These are phyloP conservation scores for Cucumis melo DNA, from an alignment of 306 rosid genomes.

Conservation along the genomic window DNA sequence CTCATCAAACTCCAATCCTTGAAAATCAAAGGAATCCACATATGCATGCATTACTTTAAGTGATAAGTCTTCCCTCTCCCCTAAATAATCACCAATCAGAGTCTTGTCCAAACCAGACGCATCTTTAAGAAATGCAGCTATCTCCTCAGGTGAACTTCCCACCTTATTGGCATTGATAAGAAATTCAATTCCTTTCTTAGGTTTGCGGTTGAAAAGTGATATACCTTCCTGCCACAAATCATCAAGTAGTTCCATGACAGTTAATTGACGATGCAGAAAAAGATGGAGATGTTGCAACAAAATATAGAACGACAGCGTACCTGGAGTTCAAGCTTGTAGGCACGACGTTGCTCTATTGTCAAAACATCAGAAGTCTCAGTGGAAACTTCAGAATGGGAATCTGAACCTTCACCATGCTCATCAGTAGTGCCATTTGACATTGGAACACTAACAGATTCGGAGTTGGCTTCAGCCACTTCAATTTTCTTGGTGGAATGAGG, in stretches of 20 bases:
- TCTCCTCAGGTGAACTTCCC: slow-evolving; percentile 85
- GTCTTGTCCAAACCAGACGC: slow-evolving; percentile 93
- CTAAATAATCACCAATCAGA: slow-evolving; percentile 88
- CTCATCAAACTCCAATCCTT: slow-evolving; percentile 87
- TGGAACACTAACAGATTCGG: slow-evolving; percentile 41
- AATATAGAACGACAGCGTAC: slow-evolving; percentile 26
- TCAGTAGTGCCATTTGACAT: slow-evolving; percentile 64
- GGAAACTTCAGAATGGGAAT: slow-evolving; percentile 64
- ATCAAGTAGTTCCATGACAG: slow-evolving; percentile 25
- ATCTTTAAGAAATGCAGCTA: slow-evolving; percentile 87
- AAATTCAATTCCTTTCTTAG: slow-evolving; percentile 91
- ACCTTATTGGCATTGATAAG: slow-evolving; percentile 94
- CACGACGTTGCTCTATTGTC: slow-evolving; percentile 87
- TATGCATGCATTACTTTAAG: slow-evolving; percentile 96
- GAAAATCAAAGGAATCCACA: slow-evolving; percentile 91
- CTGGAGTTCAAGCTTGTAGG: slow-evolving; percentile 98
- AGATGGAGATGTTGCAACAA: background rate
- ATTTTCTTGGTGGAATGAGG: slow-evolving; percentile 49
- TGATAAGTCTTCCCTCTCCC: slow-evolving; percentile 90
- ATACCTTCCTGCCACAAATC: slow-evolving; percentile 98
- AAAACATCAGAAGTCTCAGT: slow-evolving; percentile 73
- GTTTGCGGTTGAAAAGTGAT: slow-evolving; percentile 93
- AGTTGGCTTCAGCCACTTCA: slow-evolving; percentile 35
- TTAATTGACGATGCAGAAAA: background rate
- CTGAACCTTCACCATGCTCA: slow-evolving; percentile 68